Evolutionary conservation across 2,329 filamentous ascomycete genomes (phyloP).

Genomic region (Rutstroemia sp.): DNA sequence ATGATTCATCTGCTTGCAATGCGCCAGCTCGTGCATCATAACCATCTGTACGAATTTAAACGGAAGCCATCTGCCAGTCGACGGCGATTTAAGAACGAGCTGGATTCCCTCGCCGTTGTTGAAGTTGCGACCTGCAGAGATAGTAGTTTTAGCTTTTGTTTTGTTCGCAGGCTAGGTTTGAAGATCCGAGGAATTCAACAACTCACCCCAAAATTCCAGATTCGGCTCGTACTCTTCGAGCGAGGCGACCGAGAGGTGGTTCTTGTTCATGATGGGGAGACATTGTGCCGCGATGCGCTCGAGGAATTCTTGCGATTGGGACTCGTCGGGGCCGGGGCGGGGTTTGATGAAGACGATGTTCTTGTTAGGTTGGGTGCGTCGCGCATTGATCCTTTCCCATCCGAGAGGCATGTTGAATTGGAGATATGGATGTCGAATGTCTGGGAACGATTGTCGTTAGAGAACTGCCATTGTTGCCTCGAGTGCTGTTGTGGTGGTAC

Average conservation of each 20-base stretch:
- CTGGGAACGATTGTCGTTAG: background rate
- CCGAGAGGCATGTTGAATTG: conserved; percentile 59
- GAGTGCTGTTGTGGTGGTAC: no score
- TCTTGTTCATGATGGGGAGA: conserved; percentile 60
- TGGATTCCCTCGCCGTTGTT: conserved; percentile 84
- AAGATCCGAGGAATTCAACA: background rate
- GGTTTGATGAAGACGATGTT: conserved; percentile 83
- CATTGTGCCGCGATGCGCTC: conserved; percentile 77
- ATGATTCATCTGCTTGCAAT: conserved; percentile 91
- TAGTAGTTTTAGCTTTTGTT: background rate
- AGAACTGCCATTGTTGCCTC: no score
- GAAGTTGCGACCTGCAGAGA: conserved; percentile 69
- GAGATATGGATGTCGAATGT: background rate
- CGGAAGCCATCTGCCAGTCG: conserved; percentile 64
- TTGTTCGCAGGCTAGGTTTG: no score
- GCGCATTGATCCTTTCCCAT: conserved; percentile 72
- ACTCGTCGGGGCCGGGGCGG: conserved; percentile 55
- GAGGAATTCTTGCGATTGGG: conserved; percentile 60
- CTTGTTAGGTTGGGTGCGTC: conserved; percentile 64
- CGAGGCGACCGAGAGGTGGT: conserved; percentile 57
- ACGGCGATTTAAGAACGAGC: conserved; percentile 65
- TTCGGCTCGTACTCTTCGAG: conserved; percentile 81
- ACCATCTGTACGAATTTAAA: conserved; percentile 86
- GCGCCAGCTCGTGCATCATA: conserved; percentile 82
- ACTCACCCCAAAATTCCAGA: conserved; percentile 56